Percentiles rank a stretch among this genome's conserved stretches.
Conservation (phyloP, 192 early-diverging fungal genomes). For the Paraglomus brasilianum region DNA sequence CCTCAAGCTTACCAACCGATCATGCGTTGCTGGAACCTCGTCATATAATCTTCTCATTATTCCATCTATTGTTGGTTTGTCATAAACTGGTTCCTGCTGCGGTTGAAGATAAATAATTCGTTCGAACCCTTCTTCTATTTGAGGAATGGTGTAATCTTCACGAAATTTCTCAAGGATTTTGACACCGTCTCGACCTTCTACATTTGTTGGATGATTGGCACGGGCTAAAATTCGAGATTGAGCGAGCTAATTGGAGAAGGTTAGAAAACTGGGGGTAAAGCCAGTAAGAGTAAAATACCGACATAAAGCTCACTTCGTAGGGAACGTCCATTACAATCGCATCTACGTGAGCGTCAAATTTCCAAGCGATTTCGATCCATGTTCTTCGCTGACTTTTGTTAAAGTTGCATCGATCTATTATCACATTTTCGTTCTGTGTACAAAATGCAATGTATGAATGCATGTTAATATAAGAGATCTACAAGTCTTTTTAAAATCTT, state of each 20-base stretch:
- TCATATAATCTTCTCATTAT: constrained; percentile 35
- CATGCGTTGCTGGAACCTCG: background rate
- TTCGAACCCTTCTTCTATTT: constrained; percentile 47
- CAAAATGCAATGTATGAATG: constrained; percentile 34
- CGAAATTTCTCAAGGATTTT: constrained; percentile 64
- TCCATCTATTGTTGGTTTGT: constrained; percentile 44
- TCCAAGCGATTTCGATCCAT: constrained; percentile 66
- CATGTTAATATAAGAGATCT: background rate
- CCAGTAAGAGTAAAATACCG: constrained; percentile 22
- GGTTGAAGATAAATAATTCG: constrained; percentile 45
- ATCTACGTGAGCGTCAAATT: constrained; percentile 57
- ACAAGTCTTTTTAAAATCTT: background rate
- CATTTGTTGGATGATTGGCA: constrained; percentile 67
- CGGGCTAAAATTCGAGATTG: constrained; percentile 62
- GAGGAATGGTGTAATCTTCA: constrained; percentile 45
- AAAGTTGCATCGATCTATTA: constrained; percentile 82
- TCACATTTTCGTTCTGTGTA: constrained; percentile 61
- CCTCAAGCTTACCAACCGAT: no score
- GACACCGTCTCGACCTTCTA: constrained; percentile 61
- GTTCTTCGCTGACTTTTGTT: constrained; percentile 68
- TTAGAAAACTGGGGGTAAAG: background rate
- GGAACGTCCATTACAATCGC: constrained; percentile 69
- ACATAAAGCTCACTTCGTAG: constrained; percentile 38
- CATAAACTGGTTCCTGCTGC: constrained; percentile 37
- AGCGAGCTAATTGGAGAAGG: constrained; percentile 42